Base-by-base conservation (phyloP, 2,329 filamentous ascomycete genomes). In the Hymenoscyphus scutula region DNA sequence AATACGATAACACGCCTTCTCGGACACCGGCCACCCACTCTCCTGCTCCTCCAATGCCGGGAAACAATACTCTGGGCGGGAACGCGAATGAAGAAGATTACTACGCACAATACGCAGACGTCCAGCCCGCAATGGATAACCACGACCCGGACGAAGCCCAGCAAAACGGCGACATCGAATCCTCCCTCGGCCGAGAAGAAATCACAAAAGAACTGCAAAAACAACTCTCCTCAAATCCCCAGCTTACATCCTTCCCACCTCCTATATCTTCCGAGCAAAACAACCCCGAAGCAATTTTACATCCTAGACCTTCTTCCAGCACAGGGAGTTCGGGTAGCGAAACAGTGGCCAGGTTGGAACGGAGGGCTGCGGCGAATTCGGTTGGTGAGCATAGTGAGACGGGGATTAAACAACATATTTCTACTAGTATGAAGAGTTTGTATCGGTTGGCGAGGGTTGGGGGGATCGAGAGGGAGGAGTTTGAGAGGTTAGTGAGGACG, bases 71-170 rank as follows among this genome's bases (percentile, higher is more conserved):
- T 3, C 5, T 41, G 30, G 27, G 56, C 58, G 29, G 56, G 58
- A 66, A 64, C 41, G 65, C 75, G 10, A 78, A 79, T 23, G 90
- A 93, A 65, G 84, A 89, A 55, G 86, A 86, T 53, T 94, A 94
- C 75, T 94, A 86, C 74, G 85, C 88, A 19, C 86, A 89, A 72
- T 94, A 95, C 74, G 87, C 89, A 69, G 80, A 84, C 66, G 89
- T 94, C 8, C 90, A 94, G 73, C 89, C 90, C 2, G 90, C 90
- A 34, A 86, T 94, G 80, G 91, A 94, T 75, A 86, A 85, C 61
- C 87, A 93, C 73, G 90, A 93, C 68, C 90, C 90, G n/a, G 89
- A 92, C 69, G 89, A 92, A 76, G 87, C 77, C 30, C 65, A 75
- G 29, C 73, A 70, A 11, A 75, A 77, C 1, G 75, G 74, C 10